Percentiles rank a stretch among this genome's conserved stretches.
Conservation (phyloP, 2,329 filamentous ascomycete genomes). For the Mycogone perniciosa region DNA sequence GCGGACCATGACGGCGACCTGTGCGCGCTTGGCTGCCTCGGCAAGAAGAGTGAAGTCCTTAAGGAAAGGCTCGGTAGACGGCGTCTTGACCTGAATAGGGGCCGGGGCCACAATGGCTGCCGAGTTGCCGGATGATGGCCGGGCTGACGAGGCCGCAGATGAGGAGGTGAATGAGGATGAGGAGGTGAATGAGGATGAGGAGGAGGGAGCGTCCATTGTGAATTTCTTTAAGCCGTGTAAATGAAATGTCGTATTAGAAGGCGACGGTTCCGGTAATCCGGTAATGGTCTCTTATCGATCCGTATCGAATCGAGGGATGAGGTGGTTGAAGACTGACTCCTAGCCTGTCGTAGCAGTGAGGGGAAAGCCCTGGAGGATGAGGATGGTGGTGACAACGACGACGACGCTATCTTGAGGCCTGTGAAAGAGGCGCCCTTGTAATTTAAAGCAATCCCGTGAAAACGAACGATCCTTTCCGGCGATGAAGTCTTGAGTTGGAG, state of each 20-base stretch:
- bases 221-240: background rate
- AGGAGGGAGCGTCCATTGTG: constrained; percentile 5
- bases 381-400: too few relatives aligned
- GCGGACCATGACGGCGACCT: constrained; percentile 81
- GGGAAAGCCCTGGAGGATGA: too few relatives aligned
- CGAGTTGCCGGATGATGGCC: constrained; percentile 2
- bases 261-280: background rate
- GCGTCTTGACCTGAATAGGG: constrained; percentile 23
- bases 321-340: too few relatives aligned
- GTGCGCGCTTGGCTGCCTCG: constrained; percentile 87
- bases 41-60: constrained; percentile 80
- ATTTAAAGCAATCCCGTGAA: too few relatives aligned
- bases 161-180: constrained; percentile 1
- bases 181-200: background rate
- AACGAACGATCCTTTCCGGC: too few relatives aligned
- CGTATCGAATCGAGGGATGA: too few relatives aligned
- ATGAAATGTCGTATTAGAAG: background rate
- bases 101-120: constrained; percentile 13
- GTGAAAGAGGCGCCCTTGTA: too few relatives aligned
- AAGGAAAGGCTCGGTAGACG: constrained; percentile 56
- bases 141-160: constrained; percentile 2
- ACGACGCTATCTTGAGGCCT: too few relatives aligned
- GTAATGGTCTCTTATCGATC: too few relatives aligned
- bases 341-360: too few relatives aligned
- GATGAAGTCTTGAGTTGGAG: too few relatives aligned